Percentiles rank a stretch among this genome's conserved stretches.
phyloP scores from a whole-genome alignment of 2,329 filamentous ascomycete genomes.

The Pezicula carpinea region DNA sequence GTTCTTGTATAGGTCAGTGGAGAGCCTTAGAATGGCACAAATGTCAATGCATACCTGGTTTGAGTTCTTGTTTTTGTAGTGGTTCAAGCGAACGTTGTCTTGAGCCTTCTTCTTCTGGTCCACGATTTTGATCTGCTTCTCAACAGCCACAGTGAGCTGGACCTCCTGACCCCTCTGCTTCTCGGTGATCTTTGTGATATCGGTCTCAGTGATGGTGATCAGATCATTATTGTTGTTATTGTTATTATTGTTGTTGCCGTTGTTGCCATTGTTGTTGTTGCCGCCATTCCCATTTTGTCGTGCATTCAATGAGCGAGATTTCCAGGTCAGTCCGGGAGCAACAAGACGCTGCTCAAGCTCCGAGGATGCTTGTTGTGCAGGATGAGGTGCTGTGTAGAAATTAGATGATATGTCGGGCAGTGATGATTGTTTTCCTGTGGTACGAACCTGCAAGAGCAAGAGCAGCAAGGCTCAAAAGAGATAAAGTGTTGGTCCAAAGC shows the following conservation, averaged over 20 bases:
- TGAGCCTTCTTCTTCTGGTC: conserved; percentile 11
- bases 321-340: conserved; percentile 19
- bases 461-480: conserved; percentile 19
- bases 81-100: conserved; percentile 27
- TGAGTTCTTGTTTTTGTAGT: conserved; percentile 21
- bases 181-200: conserved; percentile 10
- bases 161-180: conserved; percentile 11
- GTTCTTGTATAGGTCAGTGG: conserved; percentile 18
- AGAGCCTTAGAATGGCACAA: not conserved
- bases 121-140: conserved; percentile 9
- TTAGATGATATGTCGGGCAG: conserved; percentile 8
- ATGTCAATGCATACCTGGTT: conserved; percentile 17
- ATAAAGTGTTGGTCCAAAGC: conserved; percentile 17
- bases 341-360: conserved; percentile 8
- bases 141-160: conserved; percentile 11
- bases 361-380: conserved; percentile 16
- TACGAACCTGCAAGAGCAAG: conserved; percentile 20
- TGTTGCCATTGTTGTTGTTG: conserved; percentile 7
- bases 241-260: conserved; percentile 7
- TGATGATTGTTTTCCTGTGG: not conserved
- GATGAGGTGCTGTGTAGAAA: conserved; percentile 14
- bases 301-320: conserved; percentile 6
- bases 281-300: conserved; percentile 5
- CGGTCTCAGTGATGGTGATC: conserved; percentile 14
- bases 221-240: conserved; percentile 8